phyloP scores from a whole-genome alignment of 2,329 filamentous ascomycete species.

The Xylaria arbuscula region DNA sequence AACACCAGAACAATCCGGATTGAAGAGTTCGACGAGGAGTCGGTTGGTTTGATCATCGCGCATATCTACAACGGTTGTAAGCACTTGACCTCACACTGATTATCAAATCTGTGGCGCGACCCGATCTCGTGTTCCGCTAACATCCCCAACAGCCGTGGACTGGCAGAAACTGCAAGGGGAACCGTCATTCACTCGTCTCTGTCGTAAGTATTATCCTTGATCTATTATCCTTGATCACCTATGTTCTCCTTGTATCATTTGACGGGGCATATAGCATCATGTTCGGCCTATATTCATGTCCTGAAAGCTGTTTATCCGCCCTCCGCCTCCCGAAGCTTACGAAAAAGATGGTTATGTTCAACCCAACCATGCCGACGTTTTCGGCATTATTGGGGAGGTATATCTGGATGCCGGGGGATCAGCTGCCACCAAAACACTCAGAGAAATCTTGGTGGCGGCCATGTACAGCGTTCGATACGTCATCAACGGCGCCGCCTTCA shows the following conservation, averaged over 20 bases:
- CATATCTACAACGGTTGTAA: constrained; percentile 3
- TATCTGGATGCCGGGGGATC: neutral
- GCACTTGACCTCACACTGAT: neutral
- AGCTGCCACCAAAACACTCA: neutral
- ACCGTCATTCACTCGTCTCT: neutral
- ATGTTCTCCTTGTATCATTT: neutral
- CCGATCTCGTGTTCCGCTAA: neutral
- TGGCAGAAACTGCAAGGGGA: neutral
- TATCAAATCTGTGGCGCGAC: neutral
- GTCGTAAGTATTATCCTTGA: neutral
- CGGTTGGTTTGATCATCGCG: neutral
- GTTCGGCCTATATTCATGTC: neutral
- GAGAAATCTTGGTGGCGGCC: neutral
- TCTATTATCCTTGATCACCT: neutral
- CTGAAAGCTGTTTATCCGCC: neutral
- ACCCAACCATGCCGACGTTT: neutral
- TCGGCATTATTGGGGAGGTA: neutral
- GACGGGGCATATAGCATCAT: neutral
- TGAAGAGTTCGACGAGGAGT: neutral
- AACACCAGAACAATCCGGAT: neutral
- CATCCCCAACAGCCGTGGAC: neutral
- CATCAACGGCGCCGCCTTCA: neutral
- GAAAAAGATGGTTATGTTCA: too few relatives aligned
- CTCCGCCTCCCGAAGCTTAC: too few relatives aligned
- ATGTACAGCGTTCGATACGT: neutral